These are phyloP conservation scores for Celoporthe dispersa DNA, from an alignment of 2,329 filamentous ascomycete species.

Conservation along the genomic window DNA sequence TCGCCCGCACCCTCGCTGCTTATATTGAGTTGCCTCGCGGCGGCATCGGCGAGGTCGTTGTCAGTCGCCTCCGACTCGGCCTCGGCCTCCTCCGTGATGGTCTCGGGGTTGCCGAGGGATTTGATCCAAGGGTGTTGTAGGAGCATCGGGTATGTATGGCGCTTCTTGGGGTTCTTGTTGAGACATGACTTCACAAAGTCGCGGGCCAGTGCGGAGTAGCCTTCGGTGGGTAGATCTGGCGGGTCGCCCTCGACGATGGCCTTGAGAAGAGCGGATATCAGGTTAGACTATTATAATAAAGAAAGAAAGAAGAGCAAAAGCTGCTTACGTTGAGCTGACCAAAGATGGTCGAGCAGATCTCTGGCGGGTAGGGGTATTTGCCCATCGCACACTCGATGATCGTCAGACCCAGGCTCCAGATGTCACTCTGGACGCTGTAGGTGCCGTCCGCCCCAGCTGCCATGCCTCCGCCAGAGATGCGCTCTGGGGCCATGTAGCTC, in stretches of 20 bases:
- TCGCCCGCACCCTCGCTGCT: slow-evolving; percentile 61
- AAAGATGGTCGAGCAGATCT: slow-evolving; percentile 98
- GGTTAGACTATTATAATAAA: background rate
- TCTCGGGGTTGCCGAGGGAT: slow-evolving; percentile 74
- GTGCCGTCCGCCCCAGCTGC: slow-evolving; percentile 77
- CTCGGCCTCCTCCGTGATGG: slow-evolving; percentile 72
- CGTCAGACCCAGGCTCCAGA: slow-evolving; percentile 93
- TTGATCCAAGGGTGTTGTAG: slow-evolving; percentile 89
- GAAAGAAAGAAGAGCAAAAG: slow-evolving; percentile 34
- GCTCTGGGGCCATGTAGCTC: slow-evolving; percentile 98
- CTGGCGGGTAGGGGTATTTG: slow-evolving; percentile 92
- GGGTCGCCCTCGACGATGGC: slow-evolving; percentile 98
- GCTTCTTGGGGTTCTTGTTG: slow-evolving; percentile 87
- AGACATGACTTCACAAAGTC: slow-evolving; percentile 90
- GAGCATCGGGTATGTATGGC: slow-evolving; percentile 92
- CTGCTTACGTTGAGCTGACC: slow-evolving; percentile 87
- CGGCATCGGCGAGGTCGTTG: slow-evolving; percentile 41
- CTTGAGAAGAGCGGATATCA: slow-evolving; percentile 57
- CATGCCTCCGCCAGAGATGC: slow-evolving; percentile 86
- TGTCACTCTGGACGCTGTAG: slow-evolving; percentile 96
- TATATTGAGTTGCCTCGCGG: slow-evolving; percentile 29
- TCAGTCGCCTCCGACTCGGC: slow-evolving; percentile 55
- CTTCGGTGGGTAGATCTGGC: slow-evolving; percentile 78
- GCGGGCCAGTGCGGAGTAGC: slow-evolving; percentile 77
- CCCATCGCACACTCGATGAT: slow-evolving; percentile 97